These are phyloP conservation scores for Teratosphaeria pseudoeucalypti DNA, from an alignment of 2,329 filamentous ascomycete species.

Conservation along the genomic window DNA sequence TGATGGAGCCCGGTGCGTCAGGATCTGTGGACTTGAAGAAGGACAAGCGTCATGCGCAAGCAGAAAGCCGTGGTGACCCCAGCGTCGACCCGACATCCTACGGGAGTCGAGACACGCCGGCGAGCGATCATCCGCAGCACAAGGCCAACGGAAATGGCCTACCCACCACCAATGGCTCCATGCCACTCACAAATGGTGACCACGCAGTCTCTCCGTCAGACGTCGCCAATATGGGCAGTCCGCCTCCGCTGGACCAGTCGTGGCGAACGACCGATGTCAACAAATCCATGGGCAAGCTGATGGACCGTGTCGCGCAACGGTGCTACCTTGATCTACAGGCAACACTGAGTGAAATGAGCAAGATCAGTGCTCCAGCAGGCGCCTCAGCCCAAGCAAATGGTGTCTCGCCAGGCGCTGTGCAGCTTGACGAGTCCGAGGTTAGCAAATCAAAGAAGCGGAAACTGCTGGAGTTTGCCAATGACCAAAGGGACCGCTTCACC, in stretches of 20 bases:
- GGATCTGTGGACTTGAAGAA: conserved; percentile 26
- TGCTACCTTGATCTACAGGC: conserved; percentile 70
- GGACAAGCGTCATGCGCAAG: conserved; percentile 19
- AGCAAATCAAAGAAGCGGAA: conserved; percentile 67
- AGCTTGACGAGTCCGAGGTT: conserved; percentile 46
- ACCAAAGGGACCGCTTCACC: conserved; percentile 76
- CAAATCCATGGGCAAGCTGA: conserved; percentile 61
- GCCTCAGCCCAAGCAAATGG: conserved; percentile 41
- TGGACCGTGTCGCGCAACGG: conserved; percentile 70
- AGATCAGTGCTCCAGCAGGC: conserved; percentile 42
- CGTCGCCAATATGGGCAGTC: conserved; percentile 10
- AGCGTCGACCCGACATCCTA: conserved; percentile 10
- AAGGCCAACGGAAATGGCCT: conserved; percentile 6
- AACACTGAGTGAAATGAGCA: conserved; percentile 57
- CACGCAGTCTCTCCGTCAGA: neutral
- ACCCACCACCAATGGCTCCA: conserved; percentile 5
- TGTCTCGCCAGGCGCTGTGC: conserved; percentile 3
- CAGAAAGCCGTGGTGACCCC: conserved; percentile 1
- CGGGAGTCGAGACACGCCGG: conserved; percentile 8
- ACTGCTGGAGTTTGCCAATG: conserved; percentile 68
- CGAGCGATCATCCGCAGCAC: conserved; percentile 1
- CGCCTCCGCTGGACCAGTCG: conserved; percentile 49
- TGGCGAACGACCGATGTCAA: conserved; percentile 58
- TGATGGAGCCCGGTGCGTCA: conserved; percentile 36
- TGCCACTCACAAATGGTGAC: conserved; percentile 9